phyloP scores from a whole-genome alignment of 2,329 filamentous ascomycete genomes.

The Mycosphaerella arachidis region DNA sequence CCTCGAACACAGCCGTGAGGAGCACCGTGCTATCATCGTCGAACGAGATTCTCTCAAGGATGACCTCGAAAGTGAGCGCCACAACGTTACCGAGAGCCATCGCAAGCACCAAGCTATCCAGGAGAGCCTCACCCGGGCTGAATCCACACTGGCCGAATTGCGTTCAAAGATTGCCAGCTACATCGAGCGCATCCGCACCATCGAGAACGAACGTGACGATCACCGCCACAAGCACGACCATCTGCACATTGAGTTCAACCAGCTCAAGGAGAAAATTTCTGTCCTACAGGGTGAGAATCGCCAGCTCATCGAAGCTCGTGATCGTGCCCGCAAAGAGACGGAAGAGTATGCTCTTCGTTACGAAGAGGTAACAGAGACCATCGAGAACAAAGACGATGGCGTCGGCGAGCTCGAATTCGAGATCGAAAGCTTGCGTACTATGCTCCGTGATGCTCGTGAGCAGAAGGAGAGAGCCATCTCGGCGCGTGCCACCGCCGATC shows the following conservation, averaged over 20 bases:
- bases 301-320: slow-evolving; percentile 21
- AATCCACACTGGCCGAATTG: slow-evolving; percentile 20
- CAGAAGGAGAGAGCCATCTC: slow-evolving; percentile 31
- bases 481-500: slow-evolving; percentile 25
- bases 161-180: slow-evolving; percentile 22
- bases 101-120: slow-evolving; percentile 23
- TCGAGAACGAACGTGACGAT: slow-evolving; percentile 30
- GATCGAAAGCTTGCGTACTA: slow-evolving; percentile 27
- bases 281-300: slow-evolving; percentile 25
- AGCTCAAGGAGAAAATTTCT: slow-evolving; percentile 25
- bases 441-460: slow-evolving; percentile 28
- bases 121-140: slow-evolving; percentile 23
- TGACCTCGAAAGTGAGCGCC: slow-evolving; percentile 25
- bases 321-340: slow-evolving; percentile 23
- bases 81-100: slow-evolving; percentile 21
- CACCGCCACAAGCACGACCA: slow-evolving; percentile 23
- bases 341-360: slow-evolving; percentile 24
- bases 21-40: slow-evolving; percentile 24
- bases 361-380: slow-evolving; percentile 24
- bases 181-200: slow-evolving; percentile 24
- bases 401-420: slow-evolving; percentile 27
- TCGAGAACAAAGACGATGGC: slow-evolving; percentile 22
- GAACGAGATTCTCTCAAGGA: slow-evolving; percentile 27
- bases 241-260: slow-evolving; percentile 20
- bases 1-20: slow-evolving; percentile 25